Evolutionary conservation across 805 yeast species (phyloP).

Genomic region (Kurtzmaniella fragi): DNA sequence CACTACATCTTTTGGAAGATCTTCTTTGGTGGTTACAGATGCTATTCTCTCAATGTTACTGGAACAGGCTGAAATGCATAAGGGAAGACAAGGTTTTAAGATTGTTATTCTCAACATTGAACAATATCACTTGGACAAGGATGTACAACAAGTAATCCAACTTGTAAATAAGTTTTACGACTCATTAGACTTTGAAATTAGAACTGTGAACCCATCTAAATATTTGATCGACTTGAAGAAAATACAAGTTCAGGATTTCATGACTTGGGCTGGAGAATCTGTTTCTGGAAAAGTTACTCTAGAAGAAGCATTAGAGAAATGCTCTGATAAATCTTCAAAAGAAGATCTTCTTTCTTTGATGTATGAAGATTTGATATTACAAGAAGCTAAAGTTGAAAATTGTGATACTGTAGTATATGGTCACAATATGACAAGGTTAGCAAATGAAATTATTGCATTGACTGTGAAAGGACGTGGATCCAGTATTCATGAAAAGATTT

Average conservation of each 20-base stretch:
- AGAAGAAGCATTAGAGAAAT: constrained; percentile 29
- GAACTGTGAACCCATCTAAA: constrained; percentile 8
- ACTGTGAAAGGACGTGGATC: constrained; percentile 87
- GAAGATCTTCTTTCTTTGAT: constrained; percentile 58
- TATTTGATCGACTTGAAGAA: constrained; percentile 10
- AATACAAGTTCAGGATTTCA: constrained; percentile 7
- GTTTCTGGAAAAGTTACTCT: constrained; percentile 12
- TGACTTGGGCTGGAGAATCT: constrained; percentile 6
- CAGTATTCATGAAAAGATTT: constrained; percentile 47
- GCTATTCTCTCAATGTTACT: constrained; percentile 54
- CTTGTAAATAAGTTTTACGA: constrained; percentile 12
- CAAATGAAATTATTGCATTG: constrained; percentile 71
- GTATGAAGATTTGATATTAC: constrained; percentile 40
- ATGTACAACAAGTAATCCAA: constrained; percentile 12
- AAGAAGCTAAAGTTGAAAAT: constrained; percentile 38
- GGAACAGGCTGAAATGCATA: constrained; percentile 58
- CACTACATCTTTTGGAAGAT: constrained; percentile 61
- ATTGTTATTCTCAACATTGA: constrained; percentile 49
- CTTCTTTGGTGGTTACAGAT: constrained; percentile 67
- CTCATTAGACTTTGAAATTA: constrained; percentile 12
- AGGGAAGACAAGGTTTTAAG: constrained; percentile 66
- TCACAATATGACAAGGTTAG: constrained; percentile 76
- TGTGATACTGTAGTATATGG: constrained; percentile 66
- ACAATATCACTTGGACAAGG: constrained; percentile 11
- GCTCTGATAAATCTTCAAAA: constrained; percentile 53